phyloP scores from a whole-genome alignment of 345 rosid genomes.

The Linum tenue region DNA sequence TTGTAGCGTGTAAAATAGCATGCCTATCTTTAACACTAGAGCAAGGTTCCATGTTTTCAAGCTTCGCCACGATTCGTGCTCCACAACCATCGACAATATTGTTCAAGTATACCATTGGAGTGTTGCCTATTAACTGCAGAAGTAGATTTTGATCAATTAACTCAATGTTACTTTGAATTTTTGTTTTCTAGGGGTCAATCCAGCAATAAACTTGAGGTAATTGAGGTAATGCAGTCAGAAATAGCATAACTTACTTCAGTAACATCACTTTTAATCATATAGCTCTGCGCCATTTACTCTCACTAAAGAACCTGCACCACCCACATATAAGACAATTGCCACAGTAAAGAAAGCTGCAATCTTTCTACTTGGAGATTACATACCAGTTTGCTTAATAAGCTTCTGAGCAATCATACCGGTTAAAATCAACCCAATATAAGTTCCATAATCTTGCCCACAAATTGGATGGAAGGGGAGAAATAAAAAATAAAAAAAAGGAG shows the following conservation, averaged over 20 bases:
- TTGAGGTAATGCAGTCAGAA: not conserved
- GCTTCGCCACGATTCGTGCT: conserved; percentile 69
- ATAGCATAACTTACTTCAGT: conserved; percentile 35
- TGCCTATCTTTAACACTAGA: conserved; percentile 93
- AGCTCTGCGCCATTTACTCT: conserved; percentile 20
- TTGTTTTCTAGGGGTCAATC: not conserved
- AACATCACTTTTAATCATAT: conserved; percentile 48
- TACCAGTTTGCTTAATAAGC: too few relatives aligned
- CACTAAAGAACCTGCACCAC: not conserved
- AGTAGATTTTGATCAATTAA: conserved; percentile 9
- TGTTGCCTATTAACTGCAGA: conserved; percentile 59
- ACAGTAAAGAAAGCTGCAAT: too few relatives aligned
- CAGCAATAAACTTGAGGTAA: not conserved
- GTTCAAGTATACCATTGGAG: conserved; percentile 81
- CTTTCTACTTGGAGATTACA: too few relatives aligned
- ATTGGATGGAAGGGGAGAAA: too few relatives aligned
- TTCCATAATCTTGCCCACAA: too few relatives aligned
- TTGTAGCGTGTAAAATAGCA: not conserved
- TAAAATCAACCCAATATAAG: too few relatives aligned
- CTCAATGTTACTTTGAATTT: not conserved
- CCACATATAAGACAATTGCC: too few relatives aligned
- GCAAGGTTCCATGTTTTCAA: conserved; percentile 81
- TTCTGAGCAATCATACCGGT: too few relatives aligned
- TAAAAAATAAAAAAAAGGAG: too few relatives aligned
- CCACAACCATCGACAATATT: conserved; percentile 59